Evolutionary conservation across 306 rosid species (phyloP).

Genomic region (Albizia julibrissin): DNA sequence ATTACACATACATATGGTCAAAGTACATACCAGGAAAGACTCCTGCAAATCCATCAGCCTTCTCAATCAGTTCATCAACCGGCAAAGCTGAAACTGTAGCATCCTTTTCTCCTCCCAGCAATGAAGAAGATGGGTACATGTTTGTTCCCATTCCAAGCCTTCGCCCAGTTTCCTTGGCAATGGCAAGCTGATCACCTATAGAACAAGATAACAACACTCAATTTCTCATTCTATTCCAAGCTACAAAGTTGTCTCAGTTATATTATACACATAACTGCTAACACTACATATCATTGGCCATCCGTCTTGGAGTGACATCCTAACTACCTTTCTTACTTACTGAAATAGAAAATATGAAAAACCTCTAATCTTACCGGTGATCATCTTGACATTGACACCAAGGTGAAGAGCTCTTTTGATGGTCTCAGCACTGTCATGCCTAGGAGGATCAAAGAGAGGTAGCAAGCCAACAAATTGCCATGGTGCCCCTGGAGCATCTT

Average conservation of each 20-base stretch:
- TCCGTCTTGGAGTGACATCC: neutral
- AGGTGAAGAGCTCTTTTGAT: slow-evolving; percentile 87
- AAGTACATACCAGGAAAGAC: slow-evolving; percentile 84
- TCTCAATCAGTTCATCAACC: slow-evolving; percentile 88
- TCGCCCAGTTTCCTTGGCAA: slow-evolving; percentile 91
- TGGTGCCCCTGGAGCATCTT: slow-evolving; percentile 78
- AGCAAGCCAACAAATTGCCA: slow-evolving; percentile 93
- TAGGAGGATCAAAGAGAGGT: slow-evolving; percentile 93
- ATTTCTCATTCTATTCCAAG: slow-evolving; percentile 15
- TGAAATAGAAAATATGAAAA: neutral
- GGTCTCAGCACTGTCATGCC: slow-evolving; percentile 99
- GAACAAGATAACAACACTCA: slow-evolving; percentile 6
- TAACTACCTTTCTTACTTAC: neutral
- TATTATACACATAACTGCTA: slow-evolving; percentile 1
- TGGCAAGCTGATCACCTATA: slow-evolving; percentile 95
- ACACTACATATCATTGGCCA: neutral
- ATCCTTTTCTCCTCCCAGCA: slow-evolving; percentile 90
- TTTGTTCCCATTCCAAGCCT: slow-evolving; percentile 99
- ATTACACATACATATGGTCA: neutral
- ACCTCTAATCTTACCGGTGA: slow-evolving; percentile 63
- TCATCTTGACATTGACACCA: slow-evolving; percentile 98
- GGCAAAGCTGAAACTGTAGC: slow-evolving; percentile 74
- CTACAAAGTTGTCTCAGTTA: neutral
- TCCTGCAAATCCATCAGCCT: slow-evolving; percentile 98
- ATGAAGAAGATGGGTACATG: slow-evolving; percentile 94